Base-by-base conservation (phyloP, 164 flowering plant species). In the Magnolia kwangsiensis region DNA sequence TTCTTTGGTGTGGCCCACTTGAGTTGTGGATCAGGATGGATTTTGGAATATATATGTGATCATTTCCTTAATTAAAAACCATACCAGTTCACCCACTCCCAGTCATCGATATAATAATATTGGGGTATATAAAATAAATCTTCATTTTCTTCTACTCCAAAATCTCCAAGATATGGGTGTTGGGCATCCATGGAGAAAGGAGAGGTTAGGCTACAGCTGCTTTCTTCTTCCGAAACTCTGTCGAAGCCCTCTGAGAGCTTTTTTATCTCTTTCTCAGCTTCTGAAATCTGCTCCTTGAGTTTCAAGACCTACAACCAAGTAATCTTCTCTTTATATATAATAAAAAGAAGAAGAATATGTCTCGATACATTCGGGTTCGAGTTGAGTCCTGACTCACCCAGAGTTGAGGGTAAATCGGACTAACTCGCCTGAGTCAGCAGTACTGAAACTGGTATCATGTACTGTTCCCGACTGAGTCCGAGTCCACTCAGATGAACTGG, bases 201-300 rank as follows among this genome's bases (percentile, higher is more conserved):
- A 9, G 89, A 89, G 59, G 82, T 76, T 0, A 89, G 82, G 69
- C 91, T 88, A 51, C 85, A 82, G 76, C 84, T 84, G 1, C 77
- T 51, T 23, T 67, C 61, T 2, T 65, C 69, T 55, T 50, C 71
- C n/a, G 86, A 81, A 19, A 73, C 80, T 20, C 82, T 82, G 1
- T 84, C 89, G 0, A 18, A 66, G 0, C 81, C 69, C 75, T 85
- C 85, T 0, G 84, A 65, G n/a, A 88, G 78, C 78, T 81, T 75
- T 23, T 78, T 83, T 7, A 90, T 82, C 75, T 90, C 89, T 79
- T 85, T 85, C 77, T 87, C 85, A 0, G 92, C 90, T 63, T 88
- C 89, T 1, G 50, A 58, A 0, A 92, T 85, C 70, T 83, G 84
- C 45, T 85, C 91, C 73, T 84, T 87, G 1, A 92, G 84, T 82